phyloP scores from a whole-genome alignment of 2,329 filamentous ascomycete species.

The Aspergillus sp. region DNA sequence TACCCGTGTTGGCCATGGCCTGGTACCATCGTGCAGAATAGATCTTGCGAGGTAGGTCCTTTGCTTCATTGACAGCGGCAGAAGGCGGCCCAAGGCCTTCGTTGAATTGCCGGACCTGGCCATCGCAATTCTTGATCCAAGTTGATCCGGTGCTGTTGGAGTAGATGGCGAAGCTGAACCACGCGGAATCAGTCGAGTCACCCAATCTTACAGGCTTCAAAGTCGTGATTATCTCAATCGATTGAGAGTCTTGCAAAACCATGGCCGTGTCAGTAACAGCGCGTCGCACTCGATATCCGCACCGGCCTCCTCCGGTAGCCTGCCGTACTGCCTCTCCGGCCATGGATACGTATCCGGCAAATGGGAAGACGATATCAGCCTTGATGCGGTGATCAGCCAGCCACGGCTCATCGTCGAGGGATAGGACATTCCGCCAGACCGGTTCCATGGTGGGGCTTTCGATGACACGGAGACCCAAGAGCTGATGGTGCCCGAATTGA shows the following conservation, averaged over 20 bases:
- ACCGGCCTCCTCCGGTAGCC: neutral
- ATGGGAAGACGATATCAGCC: slow-evolving; percentile 36
- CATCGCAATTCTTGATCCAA: slow-evolving; percentile 19
- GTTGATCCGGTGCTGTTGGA: slow-evolving; percentile 11
- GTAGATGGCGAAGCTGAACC: slow-evolving; percentile 21
- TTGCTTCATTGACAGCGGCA: neutral
- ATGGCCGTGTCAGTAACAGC: slow-evolving; percentile 13
- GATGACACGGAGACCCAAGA: slow-evolving; percentile 20
- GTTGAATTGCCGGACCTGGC: slow-evolving; percentile 5
- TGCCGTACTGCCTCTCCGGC: slow-evolving; percentile 33
- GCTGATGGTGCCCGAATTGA: slow-evolving; percentile 13
- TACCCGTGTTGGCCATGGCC: slow-evolving; percentile 8
- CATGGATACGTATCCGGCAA: slow-evolving; percentile 38
- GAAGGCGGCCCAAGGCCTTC: neutral
- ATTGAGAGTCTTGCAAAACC: slow-evolving; percentile 9
- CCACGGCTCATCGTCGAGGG: slow-evolving; percentile 2
- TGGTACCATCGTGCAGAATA: slow-evolving; percentile 8
- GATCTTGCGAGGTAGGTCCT: slow-evolving; percentile 8
- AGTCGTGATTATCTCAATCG: slow-evolving; percentile 14
- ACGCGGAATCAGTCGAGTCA: slow-evolving; percentile 8
- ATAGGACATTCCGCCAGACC: slow-evolving; percentile 33
- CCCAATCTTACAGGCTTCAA: slow-evolving; percentile 9
- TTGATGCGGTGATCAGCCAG: slow-evolving; percentile 29
- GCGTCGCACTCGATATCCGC: slow-evolving; percentile 8
- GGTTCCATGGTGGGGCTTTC: slow-evolving; percentile 27